phyloP scores from a whole-genome alignment of 768 basidiomycete genomes.

The Russula dissimulans region DNA sequence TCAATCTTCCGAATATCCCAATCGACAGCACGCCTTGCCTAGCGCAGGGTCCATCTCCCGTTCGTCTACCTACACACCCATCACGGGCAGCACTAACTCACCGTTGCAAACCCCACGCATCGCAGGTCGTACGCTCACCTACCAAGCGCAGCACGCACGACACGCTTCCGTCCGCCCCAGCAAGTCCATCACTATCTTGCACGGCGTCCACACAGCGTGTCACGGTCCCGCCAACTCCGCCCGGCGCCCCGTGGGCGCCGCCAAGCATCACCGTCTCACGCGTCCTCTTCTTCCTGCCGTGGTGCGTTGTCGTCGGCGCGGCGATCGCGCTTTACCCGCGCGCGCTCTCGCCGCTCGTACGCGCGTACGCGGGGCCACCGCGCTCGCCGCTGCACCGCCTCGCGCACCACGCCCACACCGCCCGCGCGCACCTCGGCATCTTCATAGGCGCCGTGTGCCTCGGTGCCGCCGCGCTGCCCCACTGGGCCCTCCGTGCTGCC shows the following conservation, averaged over 20 bases:
- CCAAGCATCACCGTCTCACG: not conserved
- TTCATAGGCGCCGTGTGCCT: conserved; percentile 5
- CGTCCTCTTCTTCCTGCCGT: conserved; percentile 13
- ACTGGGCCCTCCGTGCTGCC: not conserved
- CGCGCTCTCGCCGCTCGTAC: conserved; percentile 3
- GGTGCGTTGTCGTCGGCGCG: conserved; percentile 16
- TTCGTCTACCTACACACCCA: not conserved
- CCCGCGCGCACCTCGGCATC: conserved; percentile 12
- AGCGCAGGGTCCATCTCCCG: not conserved
- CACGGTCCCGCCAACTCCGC: not conserved
- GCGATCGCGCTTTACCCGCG: conserved; percentile 8
- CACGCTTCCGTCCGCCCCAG: not conserved
- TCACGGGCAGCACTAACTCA: not conserved
- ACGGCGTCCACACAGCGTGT: too few relatives aligned
- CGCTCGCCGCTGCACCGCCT: conserved; percentile 15
- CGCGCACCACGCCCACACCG: conserved; percentile 17
- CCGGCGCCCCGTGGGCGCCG: not conserved
- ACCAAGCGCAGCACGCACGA: not conserved
- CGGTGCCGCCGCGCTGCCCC: not conserved
- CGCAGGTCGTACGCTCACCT: not conserved
- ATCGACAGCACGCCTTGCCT: not conserved
- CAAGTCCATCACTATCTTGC: not conserved
- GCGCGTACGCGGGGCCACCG: not conserved
- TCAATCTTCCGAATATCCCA: conserved; percentile 5
- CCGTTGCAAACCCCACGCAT: not conserved